These are phyloP conservation scores for Saccharomycopsis javanensis DNA, from an alignment of 805 yeast genomes.

Conservation along the genomic window DNA sequence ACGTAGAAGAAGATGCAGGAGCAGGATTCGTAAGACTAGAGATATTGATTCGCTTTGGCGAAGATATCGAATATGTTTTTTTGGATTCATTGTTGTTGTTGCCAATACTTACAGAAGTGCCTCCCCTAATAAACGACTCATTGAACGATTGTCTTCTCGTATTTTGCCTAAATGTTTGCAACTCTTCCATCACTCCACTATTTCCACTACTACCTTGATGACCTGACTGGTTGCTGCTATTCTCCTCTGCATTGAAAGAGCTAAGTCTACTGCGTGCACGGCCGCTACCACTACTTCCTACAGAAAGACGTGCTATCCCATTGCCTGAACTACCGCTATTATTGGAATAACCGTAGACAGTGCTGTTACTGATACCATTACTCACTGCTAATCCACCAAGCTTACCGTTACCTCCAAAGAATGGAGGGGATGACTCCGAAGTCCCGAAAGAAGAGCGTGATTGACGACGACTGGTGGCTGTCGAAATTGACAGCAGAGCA, in stretches of 20 bases:
- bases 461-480: conserved; percentile 9
- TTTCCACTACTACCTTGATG: not conserved
- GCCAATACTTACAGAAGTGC: not conserved
- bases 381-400: not conserved
- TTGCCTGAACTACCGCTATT: not conserved
- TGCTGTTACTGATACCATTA: not conserved
- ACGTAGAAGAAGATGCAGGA: not conserved
- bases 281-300: not conserved
- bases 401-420: not conserved
- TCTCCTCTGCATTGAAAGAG: conserved; percentile 12
- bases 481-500: not conserved
- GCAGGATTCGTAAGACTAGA: conserved; percentile 11
- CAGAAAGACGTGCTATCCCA: not conserved
- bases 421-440: not conserved
- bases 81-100: not conserved
- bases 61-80: not conserved
- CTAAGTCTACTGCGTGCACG: conserved; percentile 14
- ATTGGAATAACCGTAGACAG: not conserved
- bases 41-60: conserved; percentile 12
- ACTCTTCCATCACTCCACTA: not conserved
- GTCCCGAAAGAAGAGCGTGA: conserved; percentile 12
- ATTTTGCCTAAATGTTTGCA: not conserved
- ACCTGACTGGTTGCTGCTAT: not conserved
- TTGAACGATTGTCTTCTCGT: conserved; percentile 12
- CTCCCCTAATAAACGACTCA: conserved; percentile 10